Conservation (phyloP, 768 basidiomycete genomes). For the Antrodiella citrinella region DNA sequence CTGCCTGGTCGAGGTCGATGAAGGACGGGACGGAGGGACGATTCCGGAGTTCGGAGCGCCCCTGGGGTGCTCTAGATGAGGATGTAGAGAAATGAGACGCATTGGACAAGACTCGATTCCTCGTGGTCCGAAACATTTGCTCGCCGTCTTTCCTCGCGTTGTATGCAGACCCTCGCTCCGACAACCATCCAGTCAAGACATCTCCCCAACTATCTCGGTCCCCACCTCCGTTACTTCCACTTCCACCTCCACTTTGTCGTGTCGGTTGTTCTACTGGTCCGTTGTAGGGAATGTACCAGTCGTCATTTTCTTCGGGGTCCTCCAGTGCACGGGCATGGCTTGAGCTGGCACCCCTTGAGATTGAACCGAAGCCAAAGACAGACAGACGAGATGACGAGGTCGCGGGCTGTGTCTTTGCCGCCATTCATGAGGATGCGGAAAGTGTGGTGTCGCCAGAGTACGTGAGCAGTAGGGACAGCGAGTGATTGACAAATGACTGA, state of each 20-base stretch:
- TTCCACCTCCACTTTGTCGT: not conserved
- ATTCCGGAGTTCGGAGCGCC: slow-evolving; percentile 14
- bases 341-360: slow-evolving; percentile 13
- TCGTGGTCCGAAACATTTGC: slow-evolving; percentile 3
- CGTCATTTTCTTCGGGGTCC: slow-evolving; percentile 26
- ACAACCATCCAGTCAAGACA: slow-evolving; percentile 21
- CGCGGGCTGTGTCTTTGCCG: slow-evolving; percentile 18
- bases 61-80: slow-evolving; percentile 26
- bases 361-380: slow-evolving; percentile 23
- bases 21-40: slow-evolving; percentile 28
- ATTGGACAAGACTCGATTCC: slow-evolving; percentile 31
- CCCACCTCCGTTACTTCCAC: not conserved
- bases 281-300: slow-evolving; percentile 61
- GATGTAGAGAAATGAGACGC: slow-evolving; percentile 34
- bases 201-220: slow-evolving; percentile 27
- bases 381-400: slow-evolving; percentile 27
- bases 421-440: slow-evolving; percentile 22
- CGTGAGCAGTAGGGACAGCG: not conserved
- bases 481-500: not conserved
- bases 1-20: slow-evolving; percentile 37
- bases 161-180: slow-evolving; percentile 6
- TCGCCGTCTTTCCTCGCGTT: slow-evolving; percentile 4
- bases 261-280: slow-evolving; percentile 47
- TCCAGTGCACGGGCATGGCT: slow-evolving; percentile 10
- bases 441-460: not conserved